Conservation (phyloP, 495 filamentous ascomycete species). For the Xylaria bambusicola region DNA sequence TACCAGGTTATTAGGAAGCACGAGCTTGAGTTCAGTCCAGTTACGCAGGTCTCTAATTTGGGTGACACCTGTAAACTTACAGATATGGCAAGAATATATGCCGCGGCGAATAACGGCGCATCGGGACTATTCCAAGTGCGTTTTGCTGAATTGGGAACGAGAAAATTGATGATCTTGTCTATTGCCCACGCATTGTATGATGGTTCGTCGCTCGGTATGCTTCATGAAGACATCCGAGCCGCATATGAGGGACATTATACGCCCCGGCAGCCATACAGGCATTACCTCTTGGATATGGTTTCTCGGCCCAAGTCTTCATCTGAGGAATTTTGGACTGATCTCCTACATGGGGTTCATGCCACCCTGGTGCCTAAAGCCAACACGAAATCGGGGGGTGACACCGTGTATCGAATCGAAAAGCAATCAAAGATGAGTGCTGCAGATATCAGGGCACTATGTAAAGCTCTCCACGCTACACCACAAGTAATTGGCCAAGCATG, state of each 20-base stretch:
- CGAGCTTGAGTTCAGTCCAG: constrained; percentile 16
- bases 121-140: constrained; percentile 46
- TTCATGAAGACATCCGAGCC: constrained; percentile 65
- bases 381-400: neutral
- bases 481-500: constrained; percentile 67
- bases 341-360: constrained; percentile 50
- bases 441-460: constrained; percentile 55
- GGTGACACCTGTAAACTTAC: constrained; percentile 31
- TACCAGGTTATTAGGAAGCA: constrained; percentile 62
- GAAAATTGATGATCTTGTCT: constrained; percentile 62
- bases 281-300: constrained; percentile 50
- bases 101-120: constrained; percentile 24
- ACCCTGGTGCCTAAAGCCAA: constrained; percentile 35
- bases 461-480: constrained; percentile 56
- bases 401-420: constrained; percentile 49
- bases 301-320: constrained; percentile 39
- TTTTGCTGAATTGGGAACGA: constrained; percentile 35
- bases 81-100: constrained; percentile 31
- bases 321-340: constrained; percentile 61
- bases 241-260: constrained; percentile 53
- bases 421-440: constrained; percentile 38
- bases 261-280: constrained; percentile 46
- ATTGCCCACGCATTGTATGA: constrained; percentile 82
- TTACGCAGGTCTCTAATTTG: constrained; percentile 21
- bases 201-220: constrained; percentile 66